Base-by-base conservation (phyloP, 2,329 filamentous ascomycete genomes). In the Diaporthe helianthi region DNA sequence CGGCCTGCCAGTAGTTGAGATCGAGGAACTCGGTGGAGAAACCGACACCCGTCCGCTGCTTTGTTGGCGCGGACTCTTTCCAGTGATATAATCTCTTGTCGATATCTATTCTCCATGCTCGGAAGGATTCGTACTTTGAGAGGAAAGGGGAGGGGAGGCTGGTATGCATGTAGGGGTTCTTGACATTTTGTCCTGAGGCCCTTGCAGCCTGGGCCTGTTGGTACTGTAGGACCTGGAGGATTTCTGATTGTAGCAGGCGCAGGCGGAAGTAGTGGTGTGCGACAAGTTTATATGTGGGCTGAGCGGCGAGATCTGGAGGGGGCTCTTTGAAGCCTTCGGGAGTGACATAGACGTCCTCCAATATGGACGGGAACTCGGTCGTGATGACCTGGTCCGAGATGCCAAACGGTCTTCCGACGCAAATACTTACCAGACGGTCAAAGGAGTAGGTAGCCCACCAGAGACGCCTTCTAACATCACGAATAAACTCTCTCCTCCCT, bases 361-460 rank as follows among this genome's bases (percentile, higher is more conserved):
- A 84, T 66, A 94, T 80, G 4, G 93, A 97, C 1, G 95, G 95
- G 73, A 98, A 97, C 76, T 97, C 93, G 0, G 95, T 98, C 17
- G 95, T 98, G 75, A 98, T 93, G 72, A 97, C 93, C 78, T 97
- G 93, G 81, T 98, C 96, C n/a, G 92, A 94, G 72, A 98, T 93
- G 36, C 95, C 94, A 76, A 98, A 97, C 8, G 95, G 96, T 67
- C 95, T 86, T 46, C 95, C 95, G 31, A 98, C 95, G 74, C 94
- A 98, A 26, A 93, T 94, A 76, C 93, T 96, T 63, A 98, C 95
- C 6, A 98, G 89, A n/a, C 95, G 89, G 79, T 98, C 95, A 67
- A 98, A 89, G 6, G 93, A 95, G 80, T 98, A 98, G 1, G 94
- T 94, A 81, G 94, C 97, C 95, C 96, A 98, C 94, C 94, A 98